Base-by-base conservation (phyloP, 352 stramenopile genomes). In the Blastocystis hominis region DNA sequence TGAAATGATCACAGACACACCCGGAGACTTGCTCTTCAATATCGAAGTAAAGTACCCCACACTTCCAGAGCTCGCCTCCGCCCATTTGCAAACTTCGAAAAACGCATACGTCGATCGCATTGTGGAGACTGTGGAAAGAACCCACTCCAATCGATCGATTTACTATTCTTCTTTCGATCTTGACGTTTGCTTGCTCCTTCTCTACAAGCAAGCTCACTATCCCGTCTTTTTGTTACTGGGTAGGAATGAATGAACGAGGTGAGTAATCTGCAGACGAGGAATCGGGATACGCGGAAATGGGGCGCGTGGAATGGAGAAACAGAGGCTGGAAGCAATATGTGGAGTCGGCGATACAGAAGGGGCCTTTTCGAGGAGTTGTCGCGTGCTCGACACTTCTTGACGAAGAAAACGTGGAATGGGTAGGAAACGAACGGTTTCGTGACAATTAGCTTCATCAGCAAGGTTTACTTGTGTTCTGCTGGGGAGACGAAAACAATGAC, bases 1-100 rank as follows among this genome's bases (percentile, higher is more conserved):
- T 10, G 40, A 86, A 68, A 79, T 84, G 55, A 72, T 89, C 20
- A n/a, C 36, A 17, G 13, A 3, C 3, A 38, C 68, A 24, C 84
- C 84, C 1, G 42, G 15, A 5, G 24, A 17, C 3, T 40, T 68
- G 13, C 42, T 59, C 7, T 89, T 89, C 56, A 81, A 89, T 50
- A 81, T 89, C 36, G 84, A 89, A 50, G 55, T 89, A 42, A 89
- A 89, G 84, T 89, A 89, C 47, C 84, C 84, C 30, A 78, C 61
- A 34, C 46, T 66, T 46, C 38, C n/a, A 2, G 72, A 84, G 34
- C 55, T 84, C 1, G n/a, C 34, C 7, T 36, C 30, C 38, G 72
- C 72, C 1, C 36, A 84, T 38, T 24, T 84, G 5, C 50, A 77
- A 24, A 36, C 47, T n/a, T 54, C 54, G 6, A 70, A 76, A 34